These are phyloP conservation scores for Aaosphaeria pasadenensis DNA, from an alignment of 2,329 filamentous ascomycete species.

Conservation along the genomic window DNA sequence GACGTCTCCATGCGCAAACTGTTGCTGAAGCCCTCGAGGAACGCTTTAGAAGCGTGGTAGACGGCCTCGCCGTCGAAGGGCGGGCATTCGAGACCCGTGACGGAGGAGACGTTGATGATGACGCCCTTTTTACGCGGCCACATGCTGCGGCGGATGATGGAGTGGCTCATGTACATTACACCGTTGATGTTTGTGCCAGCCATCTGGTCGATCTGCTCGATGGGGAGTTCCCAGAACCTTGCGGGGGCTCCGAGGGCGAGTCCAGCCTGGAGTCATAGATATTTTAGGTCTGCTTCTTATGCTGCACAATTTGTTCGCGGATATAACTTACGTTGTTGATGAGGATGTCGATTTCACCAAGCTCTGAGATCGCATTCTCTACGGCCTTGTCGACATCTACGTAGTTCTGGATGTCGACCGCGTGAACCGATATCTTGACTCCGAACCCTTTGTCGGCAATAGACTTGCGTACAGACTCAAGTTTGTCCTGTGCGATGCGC, in stretches of 20 bases:
- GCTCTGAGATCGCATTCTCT: neutral
- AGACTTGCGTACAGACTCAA: neutral
- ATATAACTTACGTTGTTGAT: constrained; percentile 43
- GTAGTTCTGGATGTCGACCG: neutral
- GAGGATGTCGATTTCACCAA: constrained; percentile 44
- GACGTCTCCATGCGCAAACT: constrained; percentile 48
- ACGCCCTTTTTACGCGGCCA: constrained; percentile 39
- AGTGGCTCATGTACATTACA: constrained; percentile 46
- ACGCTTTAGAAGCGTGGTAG: constrained; percentile 48
- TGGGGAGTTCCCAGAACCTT: constrained; percentile 41
- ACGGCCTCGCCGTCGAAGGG: constrained; percentile 51
- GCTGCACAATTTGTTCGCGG: neutral
- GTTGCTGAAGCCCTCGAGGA: constrained; percentile 50
- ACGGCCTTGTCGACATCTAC: neutral
- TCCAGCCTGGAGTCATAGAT: constrained; percentile 20
- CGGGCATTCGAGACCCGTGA: constrained; percentile 47
- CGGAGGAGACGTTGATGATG: constrained; percentile 50
- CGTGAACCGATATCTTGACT: constrained; percentile 12
- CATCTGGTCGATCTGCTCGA: constrained; percentile 45
- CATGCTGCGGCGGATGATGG: constrained; percentile 45
- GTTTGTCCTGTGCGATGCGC: neutral
- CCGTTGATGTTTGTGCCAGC: constrained; percentile 49
- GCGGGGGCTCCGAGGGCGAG: constrained; percentile 47
- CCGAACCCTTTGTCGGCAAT: too few species aligned
- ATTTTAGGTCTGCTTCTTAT: too few species aligned